Conservation (phyloP, 106 monocot species). For the Phalaenopsis aphrodite region DNA sequence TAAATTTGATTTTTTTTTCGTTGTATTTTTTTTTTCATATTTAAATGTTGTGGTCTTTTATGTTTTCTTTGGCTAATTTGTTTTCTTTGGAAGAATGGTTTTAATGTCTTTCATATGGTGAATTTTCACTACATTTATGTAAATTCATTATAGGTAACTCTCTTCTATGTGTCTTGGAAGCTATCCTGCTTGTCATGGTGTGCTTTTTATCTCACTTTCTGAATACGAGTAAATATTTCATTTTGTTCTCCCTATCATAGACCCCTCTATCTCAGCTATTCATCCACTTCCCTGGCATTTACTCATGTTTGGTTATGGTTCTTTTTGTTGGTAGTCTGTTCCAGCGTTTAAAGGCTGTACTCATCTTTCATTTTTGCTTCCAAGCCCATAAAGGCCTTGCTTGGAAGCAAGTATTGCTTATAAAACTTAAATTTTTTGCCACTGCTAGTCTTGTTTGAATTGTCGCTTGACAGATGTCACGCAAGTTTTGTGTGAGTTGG, state of each 20-base stretch:
- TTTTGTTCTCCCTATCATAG: background rate
- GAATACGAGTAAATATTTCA: background rate
- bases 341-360: background rate
- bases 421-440: background rate
- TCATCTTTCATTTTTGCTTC: background rate
- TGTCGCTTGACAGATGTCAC: conserved; percentile 51
- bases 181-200: background rate
- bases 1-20: background rate
- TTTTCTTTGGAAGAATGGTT: background rate
- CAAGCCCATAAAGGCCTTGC: background rate
- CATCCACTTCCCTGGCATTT: background rate
- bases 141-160: background rate
- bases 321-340: background rate
- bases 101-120: background rate
- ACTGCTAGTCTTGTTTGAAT: background rate
- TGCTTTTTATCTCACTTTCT: background rate
- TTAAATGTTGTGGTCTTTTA: background rate
- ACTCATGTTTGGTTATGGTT: background rate
- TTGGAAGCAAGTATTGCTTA: background rate
- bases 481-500: conserved; percentile 59
- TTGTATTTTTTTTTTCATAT: background rate
- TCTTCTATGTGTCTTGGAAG: background rate
- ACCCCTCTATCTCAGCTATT: background rate
- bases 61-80: background rate
- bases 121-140: background rate